Base-by-base conservation (phyloP, 2,329 filamentous ascomycete genomes). In the Penicillium sclerotiorum region DNA sequence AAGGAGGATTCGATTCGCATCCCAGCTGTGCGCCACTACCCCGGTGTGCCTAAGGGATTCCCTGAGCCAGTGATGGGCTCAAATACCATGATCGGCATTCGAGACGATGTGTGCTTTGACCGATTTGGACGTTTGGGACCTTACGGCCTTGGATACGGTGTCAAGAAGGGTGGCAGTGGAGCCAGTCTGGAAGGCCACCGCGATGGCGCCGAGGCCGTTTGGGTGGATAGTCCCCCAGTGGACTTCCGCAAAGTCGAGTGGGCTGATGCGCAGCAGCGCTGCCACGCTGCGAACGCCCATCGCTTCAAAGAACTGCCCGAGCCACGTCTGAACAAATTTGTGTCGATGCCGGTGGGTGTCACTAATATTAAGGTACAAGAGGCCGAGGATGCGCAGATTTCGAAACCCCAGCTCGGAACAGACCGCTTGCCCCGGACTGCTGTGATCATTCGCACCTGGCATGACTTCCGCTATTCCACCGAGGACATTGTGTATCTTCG, bases 41-140 rank as follows among this genome's bases (percentile, higher is more conserved):
- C 86, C 9, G 93, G 93, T 3, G 82, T 94, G 2, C 88, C 91
- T 0, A 80, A 82, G 50, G 93, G 92, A 1, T 95, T 95, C 68
- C 94, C 94, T 0, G 84, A 94, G 41, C 83, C 90, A 50, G 83
- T 89, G 2, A 82, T 93, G 64, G 94, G 94, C n/a, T 95, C 90
- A 0, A 92, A 96, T 62, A 84, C 91, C 8, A 70, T 93, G 33
- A 73, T 97, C 11, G 87, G 85, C 0, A 75, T 97, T 28, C 83
- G 88, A 15, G 84, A 95, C 58, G 87, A 95, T 62, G 83, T 96
- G 39, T 99, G 94, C 73, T 96, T 96, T 65, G 94, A 99, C 60
- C 82, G 94, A 2, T 95, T 89, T 66, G 93, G 93, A 3, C 83
- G 91, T 56, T 83, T 94, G 23, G 92, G 90, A 0, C 89, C 93